Base-by-base conservation (phyloP, 1,284 basidiomycete genomes). In the Rhizoctonia solani region DNA sequence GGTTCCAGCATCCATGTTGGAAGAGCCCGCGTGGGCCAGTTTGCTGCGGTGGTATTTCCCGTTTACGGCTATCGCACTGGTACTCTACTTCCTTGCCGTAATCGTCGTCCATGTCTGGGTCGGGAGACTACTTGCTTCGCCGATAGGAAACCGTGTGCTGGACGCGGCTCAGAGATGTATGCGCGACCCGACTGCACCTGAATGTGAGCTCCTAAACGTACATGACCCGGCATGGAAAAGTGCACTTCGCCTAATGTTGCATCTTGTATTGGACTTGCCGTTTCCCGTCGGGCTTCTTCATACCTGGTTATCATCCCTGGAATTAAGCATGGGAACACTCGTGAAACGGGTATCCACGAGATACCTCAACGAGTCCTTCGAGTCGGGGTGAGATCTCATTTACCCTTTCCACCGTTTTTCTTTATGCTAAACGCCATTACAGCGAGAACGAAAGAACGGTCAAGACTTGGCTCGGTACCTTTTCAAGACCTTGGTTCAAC, bases 401-500 rank as follows among this genome's bases (percentile, higher is more conserved):
- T 6, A 53, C 8, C 6, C 23, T 11, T 9, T 19, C 9, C 6
- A 9, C 13, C 9, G 9, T 9, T 9, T 19, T 46, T 8, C 8
- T 13, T 50, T 25, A 27, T 21, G 21, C 47, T 50, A 16, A 19
- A 46, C 14, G 30, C 3, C 16, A 30, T n/a, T 53, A 3, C 46
- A 49, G 59, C 19, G 59, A 49, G 21, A 46, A 50, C 46, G n/a
- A 14, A 8, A 27, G 25, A 5, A 27, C 34, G 23, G 59, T 63
- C 30, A 50, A 52, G 47, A 63, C 59, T 29, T 50, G 34, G 34
- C 4, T 63, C 23, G 59, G 59, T 39, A 63, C 47, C 21, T 63
- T 63, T 52, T 52, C 59, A 1, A 32, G 59, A n/a, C 59, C 59
- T 25, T 63, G 59, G 59, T 63, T 63, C 23, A 63, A 63, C 25